Evolutionary conservation across 1,139 yeast species (phyloP).

Genomic region (Hyphopichia wangnamkhiaoensis): DNA sequence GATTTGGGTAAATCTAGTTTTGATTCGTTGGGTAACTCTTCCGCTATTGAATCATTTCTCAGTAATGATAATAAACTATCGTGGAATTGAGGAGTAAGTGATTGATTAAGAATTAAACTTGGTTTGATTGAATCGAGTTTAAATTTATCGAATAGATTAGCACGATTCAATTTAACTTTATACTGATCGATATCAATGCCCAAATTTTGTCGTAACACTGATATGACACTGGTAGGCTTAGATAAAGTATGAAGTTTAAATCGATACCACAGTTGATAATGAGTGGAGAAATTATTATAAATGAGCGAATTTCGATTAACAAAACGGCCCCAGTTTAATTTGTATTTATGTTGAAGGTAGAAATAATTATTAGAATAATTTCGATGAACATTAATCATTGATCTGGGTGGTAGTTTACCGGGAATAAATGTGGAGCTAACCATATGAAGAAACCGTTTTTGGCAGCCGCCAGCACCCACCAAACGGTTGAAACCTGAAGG

Average conservation of each 20-base stretch:
- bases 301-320: constrained; percentile 1
- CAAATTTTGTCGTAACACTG: constrained; percentile 1
- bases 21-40: constrained; percentile 20
- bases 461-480: too few relatives aligned
- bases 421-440: not conserved
- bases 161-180: not conserved
- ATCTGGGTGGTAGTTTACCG: not conserved
- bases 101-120: constrained; percentile 21
- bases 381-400: not conserved
- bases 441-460: not conserved
- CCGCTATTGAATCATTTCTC: constrained; percentile 23
- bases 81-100: constrained; percentile 38
- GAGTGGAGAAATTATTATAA: constrained; percentile 3
- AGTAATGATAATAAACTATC: constrained; percentile 40
- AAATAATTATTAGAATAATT: not conserved
- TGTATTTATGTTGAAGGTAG: not conserved
- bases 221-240: constrained; percentile 2
- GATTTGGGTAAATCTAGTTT: constrained; percentile 10
- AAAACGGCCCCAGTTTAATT: constrained; percentile 1
- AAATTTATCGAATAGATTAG: not conserved
- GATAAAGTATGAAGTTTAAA: constrained; percentile 2
- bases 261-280: constrained; percentile 4
- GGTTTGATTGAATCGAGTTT: not conserved
- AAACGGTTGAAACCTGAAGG: too few relatives aligned
- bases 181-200: not conserved